Conservation (phyloP, 2,329 filamentous ascomycete species). For the Diplodia corticola region DNA sequence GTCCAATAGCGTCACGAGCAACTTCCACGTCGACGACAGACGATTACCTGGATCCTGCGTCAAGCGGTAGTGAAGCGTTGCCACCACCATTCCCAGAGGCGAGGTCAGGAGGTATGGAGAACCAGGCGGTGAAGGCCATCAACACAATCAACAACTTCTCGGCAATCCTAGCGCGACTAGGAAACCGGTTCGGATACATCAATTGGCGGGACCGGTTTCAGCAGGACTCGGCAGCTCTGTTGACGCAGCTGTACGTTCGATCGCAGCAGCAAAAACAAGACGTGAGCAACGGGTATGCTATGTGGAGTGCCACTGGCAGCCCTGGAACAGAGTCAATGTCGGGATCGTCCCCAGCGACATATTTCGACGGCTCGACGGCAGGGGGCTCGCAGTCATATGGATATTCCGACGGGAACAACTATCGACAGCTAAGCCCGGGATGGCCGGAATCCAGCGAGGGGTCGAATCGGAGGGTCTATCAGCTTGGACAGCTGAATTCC, state of each 20-base stretch:
- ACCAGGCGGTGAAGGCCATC: slow-evolving; percentile 45
- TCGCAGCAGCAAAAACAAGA: slow-evolving; percentile 21
- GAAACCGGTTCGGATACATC: slow-evolving; percentile 51
- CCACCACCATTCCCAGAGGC: slow-evolving; percentile 39
- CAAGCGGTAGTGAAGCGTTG: slow-evolving; percentile 32
- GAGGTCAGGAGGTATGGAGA: slow-evolving; percentile 29
- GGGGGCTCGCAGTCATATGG: slow-evolving; percentile 5
- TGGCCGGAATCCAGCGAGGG: slow-evolving; percentile 4
- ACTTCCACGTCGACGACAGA: slow-evolving; percentile 35
- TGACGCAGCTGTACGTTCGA: slow-evolving; percentile 45
- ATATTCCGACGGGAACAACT: not conserved
- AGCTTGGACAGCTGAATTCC: not conserved
- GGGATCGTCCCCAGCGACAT: slow-evolving; percentile 12
- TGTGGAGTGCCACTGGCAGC: slow-evolving; percentile 3
- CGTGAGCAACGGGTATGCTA: not conserved
- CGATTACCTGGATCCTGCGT: slow-evolving; percentile 38
- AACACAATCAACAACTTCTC: slow-evolving; percentile 51
- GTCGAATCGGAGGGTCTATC: slow-evolving; percentile 15
- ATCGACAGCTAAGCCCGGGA: slow-evolving; percentile 1
- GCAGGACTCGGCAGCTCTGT: slow-evolving; percentile 44
- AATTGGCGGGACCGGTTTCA: slow-evolving; percentile 53
- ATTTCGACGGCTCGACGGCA: slow-evolving; percentile 9
- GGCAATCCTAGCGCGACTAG: slow-evolving; percentile 48
- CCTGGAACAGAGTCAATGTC: not conserved
- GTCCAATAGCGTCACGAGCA: slow-evolving; percentile 32